Base-by-base conservation (phyloP, 805 yeast species). In the Ogataea kodamae region DNA sequence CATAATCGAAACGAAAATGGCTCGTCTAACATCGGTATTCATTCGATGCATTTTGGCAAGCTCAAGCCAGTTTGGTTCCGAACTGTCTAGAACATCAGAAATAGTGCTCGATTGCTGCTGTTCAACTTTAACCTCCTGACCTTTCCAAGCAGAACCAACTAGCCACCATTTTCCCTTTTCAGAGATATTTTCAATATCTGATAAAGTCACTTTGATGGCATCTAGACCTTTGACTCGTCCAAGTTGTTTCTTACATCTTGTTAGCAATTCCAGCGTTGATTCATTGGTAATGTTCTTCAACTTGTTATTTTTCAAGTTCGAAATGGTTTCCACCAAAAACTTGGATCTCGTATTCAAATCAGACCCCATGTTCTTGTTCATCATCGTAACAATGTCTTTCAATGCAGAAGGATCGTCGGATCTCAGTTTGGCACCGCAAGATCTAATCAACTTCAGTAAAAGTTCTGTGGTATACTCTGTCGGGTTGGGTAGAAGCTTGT, bases 101-200 rank as follows among this genome's bases (percentile, higher is more conserved):
- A 76, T 68, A 2, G 71, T 68, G 4, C 58, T 60, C 3, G 64
- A 53, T 31, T 71, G 70, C 3, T 62, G 64, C 25, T 65, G 67
- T 2, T 54, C 21, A 18, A 9, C 52, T 12, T 41, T 35, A 6
- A 28, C 12, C 11, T 36, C 45, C 3, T 39, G 18, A 3, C 96
- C 96, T 51, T 78, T 85, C 96, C 97, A 92, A 0, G 98, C 96
- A 1, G 97, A 85, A 30, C 99, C 99, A 18, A 92, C 90, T 19
- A 92, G 67, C 99, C 99, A 92, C 99, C 99, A 92, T 60, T 90
- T 92, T 37, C 99, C 99, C 45, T 78, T 76, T 1, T 81, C 74
- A 9, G 81, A 84, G 15, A 86, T 70, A 41, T 74, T 76, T 30
- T 74, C 76, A 37, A 92, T 87, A 62, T 92, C 99, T 28, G 76